Percentiles rank a stretch among this genome's conserved stretches.
phyloP scores from a whole-genome alignment of 2,329 filamentous ascomycete genomes.

The Chrysoporthe austroafricana region DNA sequence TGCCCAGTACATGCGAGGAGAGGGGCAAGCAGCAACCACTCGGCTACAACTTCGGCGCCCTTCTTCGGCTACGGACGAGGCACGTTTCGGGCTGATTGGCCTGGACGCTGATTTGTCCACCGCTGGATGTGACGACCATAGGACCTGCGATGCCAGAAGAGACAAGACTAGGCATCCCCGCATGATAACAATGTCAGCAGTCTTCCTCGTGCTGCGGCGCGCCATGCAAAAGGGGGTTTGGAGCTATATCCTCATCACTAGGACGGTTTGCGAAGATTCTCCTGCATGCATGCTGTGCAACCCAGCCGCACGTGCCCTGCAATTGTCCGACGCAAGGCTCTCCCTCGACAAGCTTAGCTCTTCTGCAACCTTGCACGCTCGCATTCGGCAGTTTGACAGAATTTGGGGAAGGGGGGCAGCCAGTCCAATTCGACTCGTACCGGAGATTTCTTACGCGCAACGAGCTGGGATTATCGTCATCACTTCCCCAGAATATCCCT shows the following conservation, averaged over 20 bases:
- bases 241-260: neutral
- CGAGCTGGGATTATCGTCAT: neutral
- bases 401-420: neutral
- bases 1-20: neutral
- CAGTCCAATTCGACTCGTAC: neutral
- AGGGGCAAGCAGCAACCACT: neutral
- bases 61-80: neutral
- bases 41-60: neutral
- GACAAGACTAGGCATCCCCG: neutral
- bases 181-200: neutral
- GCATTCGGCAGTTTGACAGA: slow-evolving; percentile 11
- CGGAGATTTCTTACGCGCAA: neutral
- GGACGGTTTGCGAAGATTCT: neutral
- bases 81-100: neutral
- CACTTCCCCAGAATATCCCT: neutral
- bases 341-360: slow-evolving; percentile 13
- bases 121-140: neutral
- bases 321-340: slow-evolving; percentile 23
- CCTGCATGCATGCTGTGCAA: slow-evolving; percentile 15
- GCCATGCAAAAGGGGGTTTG: slow-evolving; percentile 1
- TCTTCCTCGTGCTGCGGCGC: neutral
- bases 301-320: slow-evolving; percentile 26
- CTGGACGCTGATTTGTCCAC: neutral
- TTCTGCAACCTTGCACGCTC: slow-evolving; percentile 17
- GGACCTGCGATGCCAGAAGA: neutral